Conservation (phyloP, 106 monocot genomes). For the Dendrobium officinale region DNA sequence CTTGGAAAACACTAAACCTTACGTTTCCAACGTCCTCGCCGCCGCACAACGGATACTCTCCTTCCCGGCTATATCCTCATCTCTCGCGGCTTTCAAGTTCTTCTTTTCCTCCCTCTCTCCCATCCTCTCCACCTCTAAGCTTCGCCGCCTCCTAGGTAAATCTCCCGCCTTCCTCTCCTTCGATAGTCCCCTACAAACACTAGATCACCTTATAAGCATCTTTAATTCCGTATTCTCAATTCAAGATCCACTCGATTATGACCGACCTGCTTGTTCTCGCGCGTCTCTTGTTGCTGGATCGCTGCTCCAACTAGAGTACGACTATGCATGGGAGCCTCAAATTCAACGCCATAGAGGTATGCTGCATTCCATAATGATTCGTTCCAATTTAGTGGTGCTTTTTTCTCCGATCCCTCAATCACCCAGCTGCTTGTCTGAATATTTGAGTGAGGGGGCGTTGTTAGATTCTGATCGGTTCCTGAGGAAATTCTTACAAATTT, state of each 20-base stretch:
- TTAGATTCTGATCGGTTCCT: conserved; percentile 13
- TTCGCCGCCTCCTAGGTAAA: conserved; percentile 42
- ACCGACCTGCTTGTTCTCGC: background rate
- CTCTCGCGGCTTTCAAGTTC: conserved; percentile 50
- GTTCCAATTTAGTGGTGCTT: conserved; percentile 55
- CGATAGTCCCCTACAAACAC: conserved; percentile 30
- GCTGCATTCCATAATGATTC: conserved; percentile 3
- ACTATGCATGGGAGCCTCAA: conserved; percentile 65
- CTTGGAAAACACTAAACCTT: conserved; percentile 11
- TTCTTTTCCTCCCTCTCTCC: conserved; percentile 86
- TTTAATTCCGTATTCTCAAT: conserved; percentile 21
- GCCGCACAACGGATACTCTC: conserved; percentile 33
- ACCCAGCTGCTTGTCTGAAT: conserved; percentile 15
- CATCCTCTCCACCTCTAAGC: conserved; percentile 50
- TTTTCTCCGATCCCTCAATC: conserved; percentile 41
- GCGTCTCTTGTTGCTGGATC: conserved; percentile 41
- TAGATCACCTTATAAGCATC: conserved; percentile 28
- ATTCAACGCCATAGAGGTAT: conserved; percentile 11
- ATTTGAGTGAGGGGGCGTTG: conserved; percentile 17
- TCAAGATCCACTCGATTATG: background rate
- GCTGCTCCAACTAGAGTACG: conserved; percentile 57
- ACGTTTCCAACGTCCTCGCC: conserved; percentile 21
- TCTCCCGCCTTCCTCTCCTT: conserved; percentile 22
- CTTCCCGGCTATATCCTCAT: conserved; percentile 24
- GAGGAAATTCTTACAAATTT: conserved; percentile 25